phyloP scores from a whole-genome alignment of 768 basidiomycete genomes.

The Mycena rosella region DNA sequence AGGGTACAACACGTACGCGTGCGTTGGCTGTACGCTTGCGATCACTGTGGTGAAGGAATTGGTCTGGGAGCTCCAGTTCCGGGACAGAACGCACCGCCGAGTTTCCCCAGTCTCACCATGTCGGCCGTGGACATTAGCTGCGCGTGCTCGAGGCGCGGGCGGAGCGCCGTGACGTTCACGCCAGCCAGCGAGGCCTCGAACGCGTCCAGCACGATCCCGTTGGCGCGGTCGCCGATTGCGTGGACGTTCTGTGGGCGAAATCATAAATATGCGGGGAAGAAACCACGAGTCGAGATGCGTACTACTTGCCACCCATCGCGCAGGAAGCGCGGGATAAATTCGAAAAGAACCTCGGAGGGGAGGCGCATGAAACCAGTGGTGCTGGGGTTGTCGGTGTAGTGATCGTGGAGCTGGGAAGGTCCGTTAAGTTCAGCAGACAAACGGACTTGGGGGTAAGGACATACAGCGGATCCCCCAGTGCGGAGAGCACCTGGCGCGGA shows the following conservation, averaged over 20 bases:
- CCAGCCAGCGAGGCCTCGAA: slow-evolving; percentile 73
- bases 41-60: too few species aligned
- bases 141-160: slow-evolving; percentile 93
- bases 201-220: slow-evolving; percentile 88
- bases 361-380: slow-evolving; percentile 71
- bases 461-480: slow-evolving; percentile 19
- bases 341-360: slow-evolving; percentile 56
- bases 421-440: background rate
- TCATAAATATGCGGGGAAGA: too few species aligned
- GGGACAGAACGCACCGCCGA: slow-evolving; percentile 78
- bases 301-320: slow-evolving; percentile 77
- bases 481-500: background rate
- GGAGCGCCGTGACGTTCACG: slow-evolving; percentile 59
- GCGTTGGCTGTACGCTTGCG: slow-evolving; percentile 93
- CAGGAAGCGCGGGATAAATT: slow-evolving; percentile 64
- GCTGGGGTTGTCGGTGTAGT: slow-evolving; percentile 69
- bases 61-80: too few species aligned
- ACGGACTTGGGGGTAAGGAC: background rate
- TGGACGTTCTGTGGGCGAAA: slow-evolving; percentile 78
- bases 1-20: slow-evolving; percentile 71
- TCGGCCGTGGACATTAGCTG: slow-evolving; percentile 86
- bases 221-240: slow-evolving; percentile 91
- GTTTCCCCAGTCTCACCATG: slow-evolving; percentile 71
- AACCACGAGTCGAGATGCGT: too few species aligned
- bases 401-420: slow-evolving; percentile 60